Evolutionary conservation across 75 land plant genomes (phyloP).

Genomic region (Sequoiadendron giganteum): DNA sequence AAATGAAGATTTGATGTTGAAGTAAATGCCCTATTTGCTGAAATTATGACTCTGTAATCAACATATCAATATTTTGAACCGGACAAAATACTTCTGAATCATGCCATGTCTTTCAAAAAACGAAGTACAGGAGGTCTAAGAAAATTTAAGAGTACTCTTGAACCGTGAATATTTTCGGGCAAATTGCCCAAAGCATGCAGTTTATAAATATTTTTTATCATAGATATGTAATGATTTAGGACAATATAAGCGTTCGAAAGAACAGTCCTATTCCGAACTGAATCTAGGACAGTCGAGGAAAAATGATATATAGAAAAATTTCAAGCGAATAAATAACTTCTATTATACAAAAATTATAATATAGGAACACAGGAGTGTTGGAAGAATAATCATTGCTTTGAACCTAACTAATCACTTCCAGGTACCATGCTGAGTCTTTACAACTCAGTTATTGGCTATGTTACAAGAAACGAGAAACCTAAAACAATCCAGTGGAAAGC

Average conservation of each 20-base stretch:
- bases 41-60: too few species aligned
- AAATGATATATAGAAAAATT: too few species aligned
- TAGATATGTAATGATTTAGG: neutral
- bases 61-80: too few species aligned
- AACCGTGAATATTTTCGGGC: neutral
- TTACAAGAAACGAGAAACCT: neutral
- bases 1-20: too few species aligned
- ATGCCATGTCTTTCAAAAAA: neutral
- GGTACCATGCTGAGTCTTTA: neutral
- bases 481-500: too few species aligned
- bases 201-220: too few species aligned
- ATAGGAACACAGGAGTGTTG: neutral
- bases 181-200: too few species aligned
- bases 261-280: neutral
- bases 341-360: too few species aligned
- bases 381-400: neutral
- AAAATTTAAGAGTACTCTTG: neutral
- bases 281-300: neutral
- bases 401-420: too few species aligned
- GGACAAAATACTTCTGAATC: too few species aligned
- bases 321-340: neutral
- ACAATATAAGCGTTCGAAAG: neutral
- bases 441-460: neutral
- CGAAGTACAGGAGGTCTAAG: neutral
- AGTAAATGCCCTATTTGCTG: too few species aligned